phyloP scores from a whole-genome alignment of 805 yeast genomes.

The Zygoascus biomembranicola region DNA sequence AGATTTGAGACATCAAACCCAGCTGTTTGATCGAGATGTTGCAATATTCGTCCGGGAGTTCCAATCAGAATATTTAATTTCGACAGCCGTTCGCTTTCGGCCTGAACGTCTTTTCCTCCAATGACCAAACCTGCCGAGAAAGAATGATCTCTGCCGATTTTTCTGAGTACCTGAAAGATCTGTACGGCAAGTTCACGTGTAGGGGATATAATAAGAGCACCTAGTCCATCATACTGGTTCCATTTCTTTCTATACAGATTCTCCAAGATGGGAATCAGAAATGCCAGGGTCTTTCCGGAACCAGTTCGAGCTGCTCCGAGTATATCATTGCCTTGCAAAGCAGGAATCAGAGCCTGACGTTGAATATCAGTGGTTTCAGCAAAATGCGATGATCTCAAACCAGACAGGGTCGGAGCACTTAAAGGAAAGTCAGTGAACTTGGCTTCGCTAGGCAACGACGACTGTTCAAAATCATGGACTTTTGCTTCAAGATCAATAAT shows the following conservation, averaged over 20 bases:
- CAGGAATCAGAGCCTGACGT: slow-evolving; percentile 61
- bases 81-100: slow-evolving; percentile 71
- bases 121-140: slow-evolving; percentile 88
- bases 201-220: slow-evolving; percentile 84
- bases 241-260: slow-evolving; percentile 55
- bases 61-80: slow-evolving; percentile 78
- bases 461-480: slow-evolving; percentile 42
- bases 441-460: slow-evolving; percentile 14
- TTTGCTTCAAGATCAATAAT: slow-evolving; percentile 39
- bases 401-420: slow-evolving; percentile 53
- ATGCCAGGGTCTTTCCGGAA: slow-evolving; percentile 85
- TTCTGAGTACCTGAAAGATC: slow-evolving; percentile 78
- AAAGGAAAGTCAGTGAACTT: slow-evolving; percentile 77
- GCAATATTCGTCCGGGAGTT: slow-evolving; percentile 86
- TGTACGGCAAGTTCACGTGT: slow-evolving; percentile 89
- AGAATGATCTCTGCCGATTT: slow-evolving; percentile 64
- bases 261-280: slow-evolving; percentile 68
- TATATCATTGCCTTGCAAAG: slow-evolving; percentile 70
- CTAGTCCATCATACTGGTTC: slow-evolving; percentile 80
- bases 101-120: slow-evolving; percentile 85
- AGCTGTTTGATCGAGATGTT: slow-evolving; percentile 84
- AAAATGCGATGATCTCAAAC: slow-evolving; percentile 72
- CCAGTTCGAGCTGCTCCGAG: slow-evolving; percentile 88
- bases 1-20: slow-evolving; percentile 68
- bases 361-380: slow-evolving; percentile 82